phyloP scores from a whole-genome alignment of 140 eudicot species.

The Senecio squalidus region DNA sequence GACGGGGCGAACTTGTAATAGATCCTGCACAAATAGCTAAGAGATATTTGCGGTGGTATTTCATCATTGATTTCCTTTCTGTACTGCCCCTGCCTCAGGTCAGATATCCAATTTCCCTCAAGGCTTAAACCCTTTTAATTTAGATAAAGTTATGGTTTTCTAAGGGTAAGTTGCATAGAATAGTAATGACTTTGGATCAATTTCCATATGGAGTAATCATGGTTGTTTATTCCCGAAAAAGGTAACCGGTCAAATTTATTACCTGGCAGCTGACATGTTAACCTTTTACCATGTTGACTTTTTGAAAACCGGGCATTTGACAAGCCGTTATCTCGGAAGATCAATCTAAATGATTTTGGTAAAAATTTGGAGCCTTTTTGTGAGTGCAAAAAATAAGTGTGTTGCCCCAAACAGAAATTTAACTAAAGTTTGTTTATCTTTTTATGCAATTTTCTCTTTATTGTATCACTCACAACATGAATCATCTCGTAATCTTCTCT shows the following conservation, averaged over 20 bases:
- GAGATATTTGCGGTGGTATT: conserved; percentile 71
- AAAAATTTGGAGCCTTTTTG: not conserved
- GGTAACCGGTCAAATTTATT: not conserved
- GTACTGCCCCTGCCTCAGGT: conserved; percentile 98
- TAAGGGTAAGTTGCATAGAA: not conserved
- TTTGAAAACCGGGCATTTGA: not conserved
- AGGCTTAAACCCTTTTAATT: conserved; percentile 4
- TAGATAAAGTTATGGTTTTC: not conserved
- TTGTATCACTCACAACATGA: conserved; percentile 2
- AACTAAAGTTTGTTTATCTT: not conserved
- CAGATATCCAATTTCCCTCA: conserved; percentile 1
- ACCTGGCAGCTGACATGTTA: not conserved
- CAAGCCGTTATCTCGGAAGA: not conserved
- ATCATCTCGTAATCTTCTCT: not conserved
- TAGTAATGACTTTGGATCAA: not conserved
- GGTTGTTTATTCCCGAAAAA: not conserved
- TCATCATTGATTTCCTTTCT: conserved; percentile 76
- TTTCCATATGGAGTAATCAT: not conserved
- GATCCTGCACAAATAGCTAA: conserved; percentile 86
- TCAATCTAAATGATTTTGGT: not conserved
- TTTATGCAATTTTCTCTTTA: not conserved
- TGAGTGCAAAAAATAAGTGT: not conserved
- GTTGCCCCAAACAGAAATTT: not conserved
- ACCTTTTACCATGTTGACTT: not conserved
- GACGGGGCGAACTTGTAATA: conserved; percentile 95